phyloP scores from a whole-genome alignment of 176 grass and related monocot genomes.

The Puya raimondii region DNA sequence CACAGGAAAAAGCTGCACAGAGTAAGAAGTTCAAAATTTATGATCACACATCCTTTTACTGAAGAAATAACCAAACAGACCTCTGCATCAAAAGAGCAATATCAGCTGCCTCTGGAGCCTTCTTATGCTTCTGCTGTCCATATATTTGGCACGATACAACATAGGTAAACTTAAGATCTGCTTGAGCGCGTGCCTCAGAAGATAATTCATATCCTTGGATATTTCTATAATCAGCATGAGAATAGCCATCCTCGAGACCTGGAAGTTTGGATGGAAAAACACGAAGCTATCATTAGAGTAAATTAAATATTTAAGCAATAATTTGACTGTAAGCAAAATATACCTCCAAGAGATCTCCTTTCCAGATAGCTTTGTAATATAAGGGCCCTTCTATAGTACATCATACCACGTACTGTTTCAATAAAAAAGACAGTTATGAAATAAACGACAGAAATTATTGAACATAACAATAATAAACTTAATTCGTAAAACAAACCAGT shows the following conservation, averaged over 20 bases:
- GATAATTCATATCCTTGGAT: slow-evolving; percentile 73
- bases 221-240: slow-evolving; percentile 56
- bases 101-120: slow-evolving; percentile 72
- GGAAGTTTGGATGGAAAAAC: slow-evolving; percentile 18
- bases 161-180: slow-evolving; percentile 98
- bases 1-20: too few relatives aligned
- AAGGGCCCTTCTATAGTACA: slow-evolving; percentile 97
- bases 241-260: slow-evolving; percentile 82
- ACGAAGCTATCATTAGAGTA: slow-evolving; percentile 11
- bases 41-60: slow-evolving; percentile 5
- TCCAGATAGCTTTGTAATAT: slow-evolving; percentile 96
- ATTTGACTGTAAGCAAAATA: slow-evolving; percentile 4
- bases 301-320: slow-evolving; percentile 20
- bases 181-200: slow-evolving; percentile 73
- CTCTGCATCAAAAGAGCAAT: slow-evolving; percentile 90
- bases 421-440: slow-evolving; percentile 13
- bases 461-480: too few relatives aligned
- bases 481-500: too few relatives aligned
- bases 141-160: slow-evolving; percentile 99
- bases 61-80: slow-evolving; percentile 28
- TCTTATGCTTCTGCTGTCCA: slow-evolving; percentile 92
- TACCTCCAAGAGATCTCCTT: slow-evolving; percentile 73
- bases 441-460: neutral
- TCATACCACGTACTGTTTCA: slow-evolving; percentile 86
- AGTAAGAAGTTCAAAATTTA: neutral